phyloP scores from a whole-genome alignment of 768 basidiomycete species.

The Pleurotus ostreatus region DNA sequence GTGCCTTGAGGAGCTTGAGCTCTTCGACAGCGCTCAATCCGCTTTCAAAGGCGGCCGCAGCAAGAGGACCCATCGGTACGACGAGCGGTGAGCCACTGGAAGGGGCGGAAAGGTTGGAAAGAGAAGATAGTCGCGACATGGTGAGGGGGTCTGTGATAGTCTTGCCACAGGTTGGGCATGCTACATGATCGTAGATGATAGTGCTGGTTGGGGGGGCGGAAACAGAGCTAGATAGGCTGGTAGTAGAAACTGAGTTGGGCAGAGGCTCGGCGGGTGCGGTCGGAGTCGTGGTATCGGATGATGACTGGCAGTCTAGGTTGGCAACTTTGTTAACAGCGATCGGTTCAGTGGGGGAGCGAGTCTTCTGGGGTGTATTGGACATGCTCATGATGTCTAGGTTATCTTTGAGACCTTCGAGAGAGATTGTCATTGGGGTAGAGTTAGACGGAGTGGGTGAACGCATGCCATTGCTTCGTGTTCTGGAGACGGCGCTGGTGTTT shows the following conservation, averaged over 20 bases:
- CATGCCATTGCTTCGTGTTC: slow-evolving; percentile 12
- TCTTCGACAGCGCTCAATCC: slow-evolving; percentile 76
- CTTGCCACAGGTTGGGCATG: slow-evolving; percentile 57
- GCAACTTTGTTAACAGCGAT: slow-evolving; percentile 23
- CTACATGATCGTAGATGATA: slow-evolving; percentile 28
- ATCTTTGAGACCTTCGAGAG: slow-evolving; percentile 44
- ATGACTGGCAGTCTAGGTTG: slow-evolving; percentile 24
- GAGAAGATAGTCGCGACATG: slow-evolving; percentile 24
- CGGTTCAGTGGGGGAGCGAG: not conserved
- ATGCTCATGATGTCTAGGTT: slow-evolving; percentile 24
- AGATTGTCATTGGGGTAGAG: slow-evolving; percentile 35
- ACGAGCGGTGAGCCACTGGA: slow-evolving; percentile 33
- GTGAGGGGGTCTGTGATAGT: slow-evolving; percentile 39
- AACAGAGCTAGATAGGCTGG: slow-evolving; percentile 16
- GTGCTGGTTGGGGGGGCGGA: slow-evolving; percentile 42
- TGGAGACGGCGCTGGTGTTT: not conserved
- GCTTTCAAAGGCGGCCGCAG: slow-evolving; percentile 57
- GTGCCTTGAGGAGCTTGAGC: slow-evolving; percentile 73
- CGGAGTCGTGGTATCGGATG: slow-evolving; percentile 8
- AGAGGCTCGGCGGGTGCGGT: not conserved
- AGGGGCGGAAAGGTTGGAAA: slow-evolving; percentile 14
- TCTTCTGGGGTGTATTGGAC: not conserved
- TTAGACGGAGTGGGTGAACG: slow-evolving; percentile 12
- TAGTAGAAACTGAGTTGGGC: not conserved
- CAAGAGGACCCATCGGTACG: slow-evolving; percentile 55